Evolutionary conservation across 352 stramenopile genomes (phyloP), one percentile per base, ranked within the genome.

Genomic region (Saprolegnia parasitica): DNA sequence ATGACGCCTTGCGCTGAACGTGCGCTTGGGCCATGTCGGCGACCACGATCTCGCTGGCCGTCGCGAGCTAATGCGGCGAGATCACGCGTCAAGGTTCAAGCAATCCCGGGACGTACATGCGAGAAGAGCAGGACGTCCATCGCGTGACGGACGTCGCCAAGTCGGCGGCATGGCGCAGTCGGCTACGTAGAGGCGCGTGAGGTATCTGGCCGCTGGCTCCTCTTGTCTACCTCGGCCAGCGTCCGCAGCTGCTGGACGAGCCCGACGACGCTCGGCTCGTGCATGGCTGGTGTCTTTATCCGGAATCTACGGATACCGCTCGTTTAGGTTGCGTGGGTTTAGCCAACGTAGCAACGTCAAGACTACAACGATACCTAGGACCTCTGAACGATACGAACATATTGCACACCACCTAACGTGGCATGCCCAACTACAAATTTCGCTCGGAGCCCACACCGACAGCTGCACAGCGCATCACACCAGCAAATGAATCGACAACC

Each of bases 81-180:
- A 37, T 32, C 6, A 37, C 13, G 11, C 26, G 9, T 58, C 21
- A 61, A 23, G 24, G 40, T 6, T 58, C 23, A 8, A 16, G 32
- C 32, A 15, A 26, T 37, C 26, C 10, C 52, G 8, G 11, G 29
- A 20, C 46, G 23, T 61, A 70, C 63, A 61, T 70, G 45, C n/a
- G 49, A 55, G n/a, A 70, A 70, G 47, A 70, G 63, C 45, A 70
- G 37, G 35, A 70, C 55, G 32, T 60, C 63, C 9, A 58, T 21
- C 29, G 0, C 63, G 16, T 46, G 63, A 47, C 46, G 63, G 29
- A 70, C n/a, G 23, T 70, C 50, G n/a, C 20, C 3, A 3, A 60
- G 52, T 9, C 52, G 52, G 13, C 52, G 52, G 35, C 52, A 60
- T 16, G 52, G n/a, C 11, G 3, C 52, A 55, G 29, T 35, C 42